Evolutionary conservation across 1,284 basidiomycete species (phyloP), one percentile per base, ranked within the genome.

Genomic region (Lignosus rhinocerotis): DNA sequence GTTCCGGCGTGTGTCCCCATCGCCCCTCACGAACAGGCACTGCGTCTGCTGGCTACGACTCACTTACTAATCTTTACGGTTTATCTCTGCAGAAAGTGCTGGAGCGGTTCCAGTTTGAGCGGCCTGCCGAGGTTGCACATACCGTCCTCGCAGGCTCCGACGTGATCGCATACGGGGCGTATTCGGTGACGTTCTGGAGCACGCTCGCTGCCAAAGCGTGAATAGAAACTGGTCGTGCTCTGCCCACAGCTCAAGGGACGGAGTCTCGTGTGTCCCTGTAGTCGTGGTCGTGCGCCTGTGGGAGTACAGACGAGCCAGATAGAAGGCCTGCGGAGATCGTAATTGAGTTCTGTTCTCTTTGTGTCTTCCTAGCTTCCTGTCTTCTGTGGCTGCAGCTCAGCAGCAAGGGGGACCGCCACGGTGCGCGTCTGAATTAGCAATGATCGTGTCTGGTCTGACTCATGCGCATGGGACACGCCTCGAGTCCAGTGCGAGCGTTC

Each of bases 151-250:
- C 73, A 34, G 73, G 71, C 8, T 66, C 71, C 49, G 71, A 76
- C 55, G 68, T 82, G 47, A 70, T 77, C 52, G 75, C 77, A 36
- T 79, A 78, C 59, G 76, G 78, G 19, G 69, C 68, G 48, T 69
- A 67, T 52, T 70, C 70, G 32, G 73, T 82, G 32, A 76, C 76
- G 36, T 79, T 80, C 65, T 75, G 69, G 66, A 65, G 65, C 54
- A 48, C 55, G 46, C 55, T 63, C 54, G 53, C 60, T 53, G 52
- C 46, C n/a, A 49, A 50, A 39, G 45, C 34, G 45, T 34, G 31
- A 47, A 21, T 11, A 7, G 19, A n/a, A 25, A 25, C n/a, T n/a
- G 36, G 36, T 39, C 11, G 36, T 39, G 38, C 11, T 12, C 14
- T 16, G 12, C 30, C 16, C 36, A 32, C 39, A 34, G 50, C 41